A percentile compares a stretch with the other conserved stretches of the same genome.
phyloP scores from a whole-genome alignment of 2,329 filamentous ascomycete species.

The Aspergillus clavatus region DNA sequence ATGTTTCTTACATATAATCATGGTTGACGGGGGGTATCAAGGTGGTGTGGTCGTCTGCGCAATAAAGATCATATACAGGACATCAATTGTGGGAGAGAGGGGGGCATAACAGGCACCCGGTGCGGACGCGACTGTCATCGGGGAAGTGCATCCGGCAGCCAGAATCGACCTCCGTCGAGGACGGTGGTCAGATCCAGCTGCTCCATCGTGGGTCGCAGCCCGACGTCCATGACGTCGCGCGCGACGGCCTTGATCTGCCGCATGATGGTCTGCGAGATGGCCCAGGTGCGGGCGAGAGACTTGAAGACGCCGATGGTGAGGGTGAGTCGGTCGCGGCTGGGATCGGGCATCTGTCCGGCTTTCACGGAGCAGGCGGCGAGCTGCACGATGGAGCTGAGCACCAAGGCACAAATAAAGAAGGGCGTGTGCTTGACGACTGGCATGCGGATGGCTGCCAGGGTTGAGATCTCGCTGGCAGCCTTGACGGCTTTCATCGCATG shows the following conservation, averaged over 20 bases:
- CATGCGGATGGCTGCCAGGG: conserved; percentile 57
- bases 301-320: conserved; percentile 74
- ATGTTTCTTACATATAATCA: no score
- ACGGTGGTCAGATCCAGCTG: conserved; percentile 32
- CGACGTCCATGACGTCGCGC: conserved; percentile 60
- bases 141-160: conserved; percentile 26
- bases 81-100: no score
- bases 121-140: conserved; percentile 6
- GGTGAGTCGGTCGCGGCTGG: conserved; percentile 63
- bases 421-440: conserved; percentile 70
- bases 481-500: conserved; percentile 78
- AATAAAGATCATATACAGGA: no score
- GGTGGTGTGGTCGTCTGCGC: no score
- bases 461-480: conserved; percentile 72
- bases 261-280: conserved; percentile 63
- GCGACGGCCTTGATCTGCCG: conserved; percentile 72
- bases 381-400: conserved; percentile 74
- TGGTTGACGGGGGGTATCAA: no score
- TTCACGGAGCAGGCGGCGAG: conserved; percentile 68
- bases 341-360: conserved; percentile 54
- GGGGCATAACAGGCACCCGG: no score
- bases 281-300: conserved; percentile 65
- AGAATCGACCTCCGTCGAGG: conserved; percentile 33
- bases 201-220: conserved; percentile 34
- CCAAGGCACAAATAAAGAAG: conserved; percentile 77